Conservation (phyloP, 306 rosid genomes). For the Dryas alaskensis region DNA sequence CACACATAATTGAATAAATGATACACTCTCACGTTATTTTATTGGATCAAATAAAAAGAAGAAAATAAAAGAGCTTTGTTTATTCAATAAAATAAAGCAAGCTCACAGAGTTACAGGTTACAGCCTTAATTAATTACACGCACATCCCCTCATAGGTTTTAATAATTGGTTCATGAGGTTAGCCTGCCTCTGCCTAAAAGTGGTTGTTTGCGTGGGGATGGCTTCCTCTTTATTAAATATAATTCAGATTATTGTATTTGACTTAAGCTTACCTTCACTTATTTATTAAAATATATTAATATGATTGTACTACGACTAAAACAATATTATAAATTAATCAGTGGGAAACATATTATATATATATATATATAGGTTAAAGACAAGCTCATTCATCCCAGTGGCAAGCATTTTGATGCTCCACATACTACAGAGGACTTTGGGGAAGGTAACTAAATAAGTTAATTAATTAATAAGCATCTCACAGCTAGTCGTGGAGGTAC, state of each 20-base stretch:
- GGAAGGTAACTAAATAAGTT: background rate
- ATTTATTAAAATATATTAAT: background rate
- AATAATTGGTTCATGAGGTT: background rate
- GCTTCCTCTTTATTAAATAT: too few species aligned
- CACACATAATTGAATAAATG: too few species aligned
- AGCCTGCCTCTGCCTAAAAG: background rate
- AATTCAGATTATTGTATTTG: conserved; percentile 1
- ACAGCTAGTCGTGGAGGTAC: conserved; percentile 2
- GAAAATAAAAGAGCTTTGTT: background rate
- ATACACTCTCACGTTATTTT: too few species aligned
- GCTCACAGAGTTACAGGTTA: too few species aligned
- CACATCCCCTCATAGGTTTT: too few species aligned
- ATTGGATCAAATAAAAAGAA: background rate
- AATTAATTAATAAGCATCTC: background rate
- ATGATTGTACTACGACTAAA: conserved; percentile 10
- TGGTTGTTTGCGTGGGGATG: background rate
- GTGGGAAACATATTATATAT: background rate
- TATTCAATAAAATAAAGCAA: background rate
- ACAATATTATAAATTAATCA: background rate
- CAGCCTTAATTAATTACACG: too few species aligned
- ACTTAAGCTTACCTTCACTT: background rate
- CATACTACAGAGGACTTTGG: background rate
- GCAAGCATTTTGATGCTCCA: conserved; percentile 22
- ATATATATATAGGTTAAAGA: background rate
- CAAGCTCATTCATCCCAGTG: conserved; percentile 4